Evolutionary conservation across 2,329 filamentous ascomycete species (phyloP).

Genomic region (Paraconiothyrium brasiliense): DNA sequence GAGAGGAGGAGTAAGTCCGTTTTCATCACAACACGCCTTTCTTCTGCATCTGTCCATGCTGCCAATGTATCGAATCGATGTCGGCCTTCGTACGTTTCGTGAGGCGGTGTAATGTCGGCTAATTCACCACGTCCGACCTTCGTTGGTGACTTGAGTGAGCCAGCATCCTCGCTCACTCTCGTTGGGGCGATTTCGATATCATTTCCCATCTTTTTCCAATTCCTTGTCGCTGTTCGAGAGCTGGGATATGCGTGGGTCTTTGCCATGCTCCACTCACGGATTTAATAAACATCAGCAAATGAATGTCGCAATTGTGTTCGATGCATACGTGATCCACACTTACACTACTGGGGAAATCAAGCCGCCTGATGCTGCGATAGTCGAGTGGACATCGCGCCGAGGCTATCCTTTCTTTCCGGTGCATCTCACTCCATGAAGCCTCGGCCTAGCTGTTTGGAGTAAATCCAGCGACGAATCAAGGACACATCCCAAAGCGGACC

Average conservation of each 20-base stretch:
- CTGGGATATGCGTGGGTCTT: neutral
- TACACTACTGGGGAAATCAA: constrained; percentile 26
- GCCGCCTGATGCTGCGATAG: constrained; percentile 17
- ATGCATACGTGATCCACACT: constrained; percentile 25
- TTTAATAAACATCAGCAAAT: constrained; percentile 12
- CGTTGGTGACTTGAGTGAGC: constrained; percentile 34
- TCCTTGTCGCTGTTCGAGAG: neutral
- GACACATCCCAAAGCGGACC: constrained; percentile 12
- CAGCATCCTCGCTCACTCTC: constrained; percentile 35
- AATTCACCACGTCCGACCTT: constrained; percentile 41
- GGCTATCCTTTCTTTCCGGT: constrained; percentile 11
- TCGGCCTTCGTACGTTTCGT: constrained; percentile 64
- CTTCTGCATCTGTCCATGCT: constrained; percentile 65
- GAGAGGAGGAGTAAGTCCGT: constrained; percentile 47
- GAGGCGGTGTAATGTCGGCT: constrained; percentile 50
- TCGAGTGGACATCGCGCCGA: neutral
- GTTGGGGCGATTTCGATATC: constrained; percentile 36
- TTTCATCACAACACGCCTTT: constrained; percentile 63
- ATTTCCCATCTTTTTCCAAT: constrained; percentile 18
- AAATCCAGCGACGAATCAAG: constrained; percentile 6
- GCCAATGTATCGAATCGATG: constrained; percentile 66
- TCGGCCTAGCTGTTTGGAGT: constrained; percentile 1
- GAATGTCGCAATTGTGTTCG: constrained; percentile 35
- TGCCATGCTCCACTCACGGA: constrained; percentile 1
- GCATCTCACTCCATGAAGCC: constrained; percentile 14